Base-by-base conservation (phyloP, 768 basidiomycete species). In the Naganishia antarctica region DNA sequence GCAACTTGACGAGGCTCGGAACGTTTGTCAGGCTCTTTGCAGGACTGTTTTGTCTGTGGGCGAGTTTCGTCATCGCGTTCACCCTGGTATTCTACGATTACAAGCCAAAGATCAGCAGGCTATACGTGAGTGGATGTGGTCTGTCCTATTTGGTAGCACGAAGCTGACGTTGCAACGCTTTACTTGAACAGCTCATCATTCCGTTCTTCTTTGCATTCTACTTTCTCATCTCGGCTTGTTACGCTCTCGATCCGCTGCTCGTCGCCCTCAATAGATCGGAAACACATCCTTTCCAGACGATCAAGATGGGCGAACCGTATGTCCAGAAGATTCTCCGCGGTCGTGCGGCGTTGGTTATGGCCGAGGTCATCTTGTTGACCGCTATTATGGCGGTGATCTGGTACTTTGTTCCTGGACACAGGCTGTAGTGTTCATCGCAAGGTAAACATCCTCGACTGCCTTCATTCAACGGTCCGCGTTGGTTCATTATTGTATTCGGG, bases 181-280 rank as follows among this genome's bases (percentile, higher is more conserved):
- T 34, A 11, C 34, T 29, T 13, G 40, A 21, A 21, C 74, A 96
- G 93, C 86, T 96, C 71, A 94, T 98, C 81, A 82, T 98, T 28
- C 94, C 96, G 0, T 98, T 96, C 79, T 82, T 88, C 23, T 75
- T 98, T 69, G 90, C 93, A 61, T 80, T 89, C 72, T 86, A 96
- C 69, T 89, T 89, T 81, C 86, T 99, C 68, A 82, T 98, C 63
- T 91, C 93, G 16, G 90, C 96, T 74, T 91, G 93, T 78, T 98
- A 98, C 79, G 92, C 96, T 77, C 86, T 98, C 59, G 94, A 97
- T 75, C 96, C 96, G 12, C 81, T 98, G 72, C 86, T 98, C 69
- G 89, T 97, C 68, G 90, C 98, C 80, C 79, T 97, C 72, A 86
- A 86, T 66, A 89, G 90, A 76, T 93, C 91, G 46, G 96, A 98